Evolutionary conservation across 208 protist genomes (phyloP).

Genomic region (Paratrypanosoma confusum): DNA sequence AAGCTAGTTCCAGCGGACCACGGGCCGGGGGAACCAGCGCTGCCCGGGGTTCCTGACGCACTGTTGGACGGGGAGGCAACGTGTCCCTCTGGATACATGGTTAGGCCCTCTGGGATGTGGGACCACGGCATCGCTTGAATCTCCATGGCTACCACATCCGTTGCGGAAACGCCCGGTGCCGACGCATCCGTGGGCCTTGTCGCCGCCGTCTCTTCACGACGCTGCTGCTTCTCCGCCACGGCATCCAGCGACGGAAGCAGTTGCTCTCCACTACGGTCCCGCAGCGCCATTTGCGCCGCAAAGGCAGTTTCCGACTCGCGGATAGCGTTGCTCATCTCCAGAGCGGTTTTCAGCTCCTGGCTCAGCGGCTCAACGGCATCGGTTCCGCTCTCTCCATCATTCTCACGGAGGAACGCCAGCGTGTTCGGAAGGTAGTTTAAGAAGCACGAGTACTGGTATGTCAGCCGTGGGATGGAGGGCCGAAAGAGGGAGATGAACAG

Average conservation of each 20-base stretch:
- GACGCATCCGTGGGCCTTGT: not conserved
- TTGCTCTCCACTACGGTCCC: slow-evolving; percentile 43
- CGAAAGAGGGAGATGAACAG: slow-evolving; percentile 77
- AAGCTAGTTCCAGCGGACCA: not conserved
- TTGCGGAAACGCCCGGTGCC: slow-evolving; percentile 1
- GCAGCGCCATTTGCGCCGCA: slow-evolving; percentile 37
- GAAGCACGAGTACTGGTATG: slow-evolving; percentile 92
- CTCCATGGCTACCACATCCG: slow-evolving; percentile 19
- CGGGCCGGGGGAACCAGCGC: not conserved
- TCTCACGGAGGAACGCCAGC: slow-evolving; percentile 9
- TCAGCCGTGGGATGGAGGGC: slow-evolving; percentile 72
- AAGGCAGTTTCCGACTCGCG: slow-evolving; percentile 60
- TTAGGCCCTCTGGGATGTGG: slow-evolving; percentile 65
- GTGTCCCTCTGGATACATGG: slow-evolving; percentile 50
- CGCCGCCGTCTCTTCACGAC: slow-evolving; percentile 2
- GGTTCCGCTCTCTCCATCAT: too few species aligned
- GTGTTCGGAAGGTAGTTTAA: slow-evolving; percentile 64
- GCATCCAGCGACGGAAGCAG: slow-evolving; percentile 24
- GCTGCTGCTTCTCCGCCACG: slow-evolving; percentile 22
- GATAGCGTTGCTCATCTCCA: slow-evolving; percentile 60
- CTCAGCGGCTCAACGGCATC: slow-evolving; percentile 17
- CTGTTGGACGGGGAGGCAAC: slow-evolving; percentile 7
- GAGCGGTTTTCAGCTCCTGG: slow-evolving; percentile 22
- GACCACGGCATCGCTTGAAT: slow-evolving; percentile 59
- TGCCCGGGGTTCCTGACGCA: too few species aligned